Evolutionary conservation across 2,329 filamentous ascomycete genomes (phyloP), one percentile per base, ranked within the genome.

Genomic region (Penicillium sclerotiorum): DNA sequence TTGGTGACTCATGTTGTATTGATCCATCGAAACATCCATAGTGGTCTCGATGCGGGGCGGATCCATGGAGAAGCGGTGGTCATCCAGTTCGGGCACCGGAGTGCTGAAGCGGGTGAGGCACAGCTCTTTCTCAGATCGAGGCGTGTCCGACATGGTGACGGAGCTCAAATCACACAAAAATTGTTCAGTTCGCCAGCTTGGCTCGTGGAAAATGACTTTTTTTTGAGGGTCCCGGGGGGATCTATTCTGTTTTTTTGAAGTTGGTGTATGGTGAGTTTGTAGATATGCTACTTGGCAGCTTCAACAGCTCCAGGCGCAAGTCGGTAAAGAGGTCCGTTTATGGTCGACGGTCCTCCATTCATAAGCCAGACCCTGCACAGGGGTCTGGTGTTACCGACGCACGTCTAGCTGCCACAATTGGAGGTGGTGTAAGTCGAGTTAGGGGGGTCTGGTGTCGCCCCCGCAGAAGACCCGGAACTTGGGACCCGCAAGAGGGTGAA

Each of bases 361-460:
- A 67, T 69, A 60, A 71, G 67, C 69, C 71, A 73, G 71, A 73
- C 72, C 72, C 71, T 67, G 66, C 57, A 53, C 55, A 64, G 70
- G 71, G 72, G 71, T 61, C 67, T 72, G 70, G 64, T 66, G 67
- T 63, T 63, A 64, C 64, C 67, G 63, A 61, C 59, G 62, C 55
- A 63, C 65, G 63, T 66, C 56, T 62, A 64, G 58, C 58, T 63
- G 62, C 66, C 70, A 73, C 70, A 63, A 58, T 61, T 56, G 53
- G 27, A 53, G 47, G 45, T 52, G 53, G 51, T 58, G 60, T 61
- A 73, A 73, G 72, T 64, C 80, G 74, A 93, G 78, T 96, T 97
- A 97, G 82, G 93, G 93, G 73, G 94, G 93, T 79, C 95, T 93
- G 81, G 91, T 94, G 81, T 94, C 90, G 80, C 91, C 89, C 88